A percentile compares a stretch with the other conserved stretches of the same genome.
These are phyloP conservation scores for Trametes maxima DNA, from an alignment of 768 basidiomycete species.

Conservation along the genomic window DNA sequence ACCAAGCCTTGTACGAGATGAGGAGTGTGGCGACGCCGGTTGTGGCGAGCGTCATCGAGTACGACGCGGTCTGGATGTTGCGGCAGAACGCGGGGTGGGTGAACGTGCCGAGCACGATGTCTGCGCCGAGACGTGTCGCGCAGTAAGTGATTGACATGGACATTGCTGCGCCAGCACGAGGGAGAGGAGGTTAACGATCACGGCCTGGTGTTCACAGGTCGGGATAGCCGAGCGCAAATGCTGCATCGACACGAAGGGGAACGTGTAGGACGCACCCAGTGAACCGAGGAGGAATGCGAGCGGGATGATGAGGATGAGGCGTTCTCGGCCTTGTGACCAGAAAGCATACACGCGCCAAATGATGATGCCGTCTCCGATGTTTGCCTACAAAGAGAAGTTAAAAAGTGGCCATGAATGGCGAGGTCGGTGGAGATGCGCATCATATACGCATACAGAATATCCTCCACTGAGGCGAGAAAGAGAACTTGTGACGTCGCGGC, in stretches of 20 bases:
- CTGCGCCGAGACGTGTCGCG: conserved; percentile 18
- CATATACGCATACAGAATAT: conserved; percentile 27
- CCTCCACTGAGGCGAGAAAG: conserved; percentile 12
- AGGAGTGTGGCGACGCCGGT: conserved; percentile 25
- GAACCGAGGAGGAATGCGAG: conserved; percentile 22
- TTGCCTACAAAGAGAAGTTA: conserved; percentile 13
- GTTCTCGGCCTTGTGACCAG: conserved; percentile 17
- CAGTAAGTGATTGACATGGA: conserved; percentile 27
- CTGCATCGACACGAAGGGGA: no score
- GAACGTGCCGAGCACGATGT: conserved; percentile 23
- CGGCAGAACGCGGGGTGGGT: conserved; percentile 25
- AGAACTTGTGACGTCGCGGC: conserved; percentile 1
- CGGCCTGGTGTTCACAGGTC: background rate
- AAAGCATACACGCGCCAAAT: conserved; percentile 29
- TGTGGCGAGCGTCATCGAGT: conserved; percentile 23
- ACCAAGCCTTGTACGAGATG: conserved; percentile 27
- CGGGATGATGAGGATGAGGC: conserved; percentile 21
- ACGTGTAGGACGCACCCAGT: conserved; percentile 11
- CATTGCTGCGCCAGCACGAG: conserved; percentile 7
- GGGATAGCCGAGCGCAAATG: background rate
- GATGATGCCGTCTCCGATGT: conserved; percentile 28
- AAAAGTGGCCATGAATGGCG: background rate
- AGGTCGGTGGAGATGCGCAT: conserved; percentile 1
- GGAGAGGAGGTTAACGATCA: background rate
- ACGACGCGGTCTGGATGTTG: conserved; percentile 27